Conservation (phyloP, 768 basidiomycete species). For the Floccularia luteovirens region DNA sequence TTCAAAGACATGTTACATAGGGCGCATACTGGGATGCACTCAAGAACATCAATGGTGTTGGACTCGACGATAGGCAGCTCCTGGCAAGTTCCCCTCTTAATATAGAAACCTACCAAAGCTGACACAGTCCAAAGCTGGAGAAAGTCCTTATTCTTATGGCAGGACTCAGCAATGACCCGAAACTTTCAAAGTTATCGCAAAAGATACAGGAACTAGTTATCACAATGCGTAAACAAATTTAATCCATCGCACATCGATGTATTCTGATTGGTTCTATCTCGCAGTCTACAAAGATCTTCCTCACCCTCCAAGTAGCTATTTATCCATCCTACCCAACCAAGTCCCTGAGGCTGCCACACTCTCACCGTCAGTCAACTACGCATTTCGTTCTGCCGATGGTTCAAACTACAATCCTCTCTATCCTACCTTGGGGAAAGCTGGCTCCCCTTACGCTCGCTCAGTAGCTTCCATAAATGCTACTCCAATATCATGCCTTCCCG, state of each 20-base stretch:
- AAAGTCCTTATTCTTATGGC: conserved; percentile 55
- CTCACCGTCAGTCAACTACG: conserved; percentile 26
- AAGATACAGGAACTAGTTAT: conserved; percentile 45
- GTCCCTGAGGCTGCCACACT: conserved; percentile 9
- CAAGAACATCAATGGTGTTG: conserved; percentile 25
- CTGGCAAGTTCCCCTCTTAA: conserved; percentile 31
- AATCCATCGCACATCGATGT: conserved; percentile 10
- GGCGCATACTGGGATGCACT: conserved; percentile 42
- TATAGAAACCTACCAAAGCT: not conserved
- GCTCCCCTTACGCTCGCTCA: conserved; percentile 61
- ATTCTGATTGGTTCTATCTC: conserved; percentile 6
- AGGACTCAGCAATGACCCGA: conserved; percentile 22
- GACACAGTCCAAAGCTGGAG: conserved; percentile 48
- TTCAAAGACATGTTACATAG: conserved; percentile 18
- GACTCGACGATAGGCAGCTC: conserved; percentile 54
- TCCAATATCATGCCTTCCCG: conserved; percentile 45
- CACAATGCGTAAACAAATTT: conserved; percentile 37
- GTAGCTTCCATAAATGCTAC: conserved; percentile 41
- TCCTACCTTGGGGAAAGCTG: conserved; percentile 52
- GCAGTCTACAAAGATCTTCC: conserved; percentile 76
- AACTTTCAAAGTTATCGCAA: no score
- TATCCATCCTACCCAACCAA: conserved; percentile 10
- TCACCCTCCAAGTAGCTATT: conserved; percentile 36
- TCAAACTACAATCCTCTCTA: conserved; percentile 48
- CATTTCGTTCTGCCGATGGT: conserved; percentile 53